phyloP scores from a whole-genome alignment of 169 alveolate species.

The Toxoplasma gondii region DNA sequence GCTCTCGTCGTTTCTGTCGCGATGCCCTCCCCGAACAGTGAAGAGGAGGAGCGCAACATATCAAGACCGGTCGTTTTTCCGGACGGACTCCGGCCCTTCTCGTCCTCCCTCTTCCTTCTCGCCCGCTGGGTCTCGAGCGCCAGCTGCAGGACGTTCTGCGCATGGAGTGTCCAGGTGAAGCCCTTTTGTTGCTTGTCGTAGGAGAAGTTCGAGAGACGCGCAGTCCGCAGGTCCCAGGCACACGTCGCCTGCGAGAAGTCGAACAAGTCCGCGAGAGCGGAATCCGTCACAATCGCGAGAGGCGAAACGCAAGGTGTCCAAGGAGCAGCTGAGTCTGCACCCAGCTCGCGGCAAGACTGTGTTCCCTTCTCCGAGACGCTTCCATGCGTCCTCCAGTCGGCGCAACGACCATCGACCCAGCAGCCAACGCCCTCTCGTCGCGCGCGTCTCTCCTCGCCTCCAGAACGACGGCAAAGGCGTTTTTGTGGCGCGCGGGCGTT shows the following conservation, averaged over 20 bases:
- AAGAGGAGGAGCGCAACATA: not conserved
- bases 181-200: conserved; percentile 45
- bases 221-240: conserved; percentile 49
- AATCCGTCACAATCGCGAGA: conserved; percentile 18
- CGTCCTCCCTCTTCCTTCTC: not conserved
- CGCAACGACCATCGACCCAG: no score
- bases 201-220: not conserved
- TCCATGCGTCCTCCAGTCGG: no score
- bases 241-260: conserved; percentile 62
- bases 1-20: not conserved
- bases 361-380: not conserved
- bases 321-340: not conserved
- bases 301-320: not conserved
- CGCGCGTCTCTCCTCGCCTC: no score
- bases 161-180: conserved; percentile 44
- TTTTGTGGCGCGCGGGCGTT: no score
- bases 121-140: not conserved
- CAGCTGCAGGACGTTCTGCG: conserved; percentile 40
- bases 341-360: not conserved
- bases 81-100: not conserved
- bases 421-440: no score
- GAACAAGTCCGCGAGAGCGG: conserved; percentile 14
- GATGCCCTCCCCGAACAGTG: not conserved
- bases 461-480: no score
- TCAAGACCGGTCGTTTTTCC: not conserved